Conservation (phyloP, 2,329 filamentous ascomycete species). For the Paecilomyces variotii region DNA sequence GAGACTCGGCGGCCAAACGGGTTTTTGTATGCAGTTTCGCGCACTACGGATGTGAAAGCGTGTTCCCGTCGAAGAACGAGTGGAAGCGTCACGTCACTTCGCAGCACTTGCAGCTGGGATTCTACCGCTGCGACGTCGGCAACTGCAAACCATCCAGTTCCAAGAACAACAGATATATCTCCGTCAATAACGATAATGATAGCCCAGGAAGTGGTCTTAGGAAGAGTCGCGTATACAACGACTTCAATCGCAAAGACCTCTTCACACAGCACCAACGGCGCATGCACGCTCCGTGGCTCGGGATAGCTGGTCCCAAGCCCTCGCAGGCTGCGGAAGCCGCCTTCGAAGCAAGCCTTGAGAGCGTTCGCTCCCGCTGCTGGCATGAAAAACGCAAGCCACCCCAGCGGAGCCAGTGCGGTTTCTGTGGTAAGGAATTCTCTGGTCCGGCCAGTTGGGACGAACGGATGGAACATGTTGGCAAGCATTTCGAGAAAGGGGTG, state of each 20-base stretch:
- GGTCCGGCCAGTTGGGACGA: conserved; percentile 65
- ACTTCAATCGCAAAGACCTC: conserved; percentile 87
- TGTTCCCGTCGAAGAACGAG: conserved; percentile 79
- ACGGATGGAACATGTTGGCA: conserved; percentile 79
- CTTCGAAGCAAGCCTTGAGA: conserved; percentile 48
- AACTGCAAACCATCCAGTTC: conserved; percentile 37
- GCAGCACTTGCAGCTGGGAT: conserved; percentile 67
- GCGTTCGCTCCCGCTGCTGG: conserved; percentile 52
- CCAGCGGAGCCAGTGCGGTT: conserved; percentile 48
- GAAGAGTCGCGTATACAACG: conserved; percentile 42
- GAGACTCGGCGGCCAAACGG: conserved; percentile 22
- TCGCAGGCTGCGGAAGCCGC: conserved; percentile 22
- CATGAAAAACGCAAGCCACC: conserved; percentile 57
- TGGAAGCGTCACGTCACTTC: conserved; percentile 86
- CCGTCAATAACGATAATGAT: neutral
- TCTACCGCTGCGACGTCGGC: conserved; percentile 68
- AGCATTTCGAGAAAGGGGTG: conserved; percentile 61
- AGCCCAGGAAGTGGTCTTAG: conserved; percentile 1
- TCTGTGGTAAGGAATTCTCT: conserved; percentile 54
- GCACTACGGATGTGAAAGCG: conserved; percentile 64
- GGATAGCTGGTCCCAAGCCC: conserved; percentile 30
- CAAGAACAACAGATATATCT: neutral
- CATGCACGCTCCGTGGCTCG: conserved; percentile 64
- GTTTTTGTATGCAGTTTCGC: conserved; percentile 71
- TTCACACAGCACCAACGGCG: conserved; percentile 82